Conservation (phyloP, 805 yeast species). For the Spathaspora sp. region DNA sequence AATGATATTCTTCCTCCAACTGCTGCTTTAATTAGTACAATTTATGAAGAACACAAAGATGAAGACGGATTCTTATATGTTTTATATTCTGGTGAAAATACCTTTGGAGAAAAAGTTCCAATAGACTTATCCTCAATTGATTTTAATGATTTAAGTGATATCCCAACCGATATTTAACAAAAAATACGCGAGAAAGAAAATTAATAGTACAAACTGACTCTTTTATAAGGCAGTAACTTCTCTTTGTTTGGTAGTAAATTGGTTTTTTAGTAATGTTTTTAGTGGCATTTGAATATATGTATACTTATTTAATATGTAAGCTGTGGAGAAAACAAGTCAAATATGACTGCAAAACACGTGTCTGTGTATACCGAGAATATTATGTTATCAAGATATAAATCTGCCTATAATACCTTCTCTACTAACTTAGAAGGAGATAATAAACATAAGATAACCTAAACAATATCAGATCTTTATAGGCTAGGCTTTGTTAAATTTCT, state of each 20-base stretch:
- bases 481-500: no score
- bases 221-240: neutral
- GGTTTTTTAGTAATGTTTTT: neutral
- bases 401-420: no score
- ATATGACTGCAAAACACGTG: neutral
- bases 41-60: constrained; percentile 95
- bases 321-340: neutral
- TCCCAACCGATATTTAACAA: neutral
- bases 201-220: neutral
- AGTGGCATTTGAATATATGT: neutral
- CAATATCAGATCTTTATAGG: no score
- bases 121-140: constrained; percentile 10
- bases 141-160: constrained; percentile 3
- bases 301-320: neutral
- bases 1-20: constrained; percentile 97
- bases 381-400: no score
- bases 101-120: constrained; percentile 67
- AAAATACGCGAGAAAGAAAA: neutral
- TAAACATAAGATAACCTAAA: no score
- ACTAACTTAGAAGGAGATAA: no score
- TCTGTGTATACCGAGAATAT: neutral
- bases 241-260: neutral
- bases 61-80: constrained; percentile 97
- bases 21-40: constrained; percentile 91
- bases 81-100: constrained; percentile 95